phyloP scores from a whole-genome alignment of 2,329 filamentous ascomycete genomes.

The Phaeosphaeria sp. region DNA sequence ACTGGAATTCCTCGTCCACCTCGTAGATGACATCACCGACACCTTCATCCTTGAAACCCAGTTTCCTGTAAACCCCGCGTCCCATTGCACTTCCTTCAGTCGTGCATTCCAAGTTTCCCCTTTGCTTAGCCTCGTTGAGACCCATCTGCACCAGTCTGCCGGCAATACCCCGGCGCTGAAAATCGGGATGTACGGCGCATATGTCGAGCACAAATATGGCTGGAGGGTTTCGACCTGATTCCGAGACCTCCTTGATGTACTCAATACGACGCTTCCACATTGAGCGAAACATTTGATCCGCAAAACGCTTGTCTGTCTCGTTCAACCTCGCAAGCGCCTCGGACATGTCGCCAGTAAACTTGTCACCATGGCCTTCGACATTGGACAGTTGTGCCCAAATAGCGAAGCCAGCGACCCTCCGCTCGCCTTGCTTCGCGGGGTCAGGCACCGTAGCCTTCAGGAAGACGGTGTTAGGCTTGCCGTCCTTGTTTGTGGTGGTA shows the following conservation, averaged over 20 bases:
- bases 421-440: slow-evolving; percentile 26
- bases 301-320: slow-evolving; percentile 55
- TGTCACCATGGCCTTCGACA: slow-evolving; percentile 57
- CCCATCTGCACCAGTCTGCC: slow-evolving; percentile 43
- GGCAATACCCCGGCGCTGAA: slow-evolving; percentile 55
- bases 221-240: slow-evolving; percentile 42
- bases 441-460: slow-evolving; percentile 60
- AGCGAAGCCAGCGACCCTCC: slow-evolving; percentile 58
- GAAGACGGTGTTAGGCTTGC: slow-evolving; percentile 59
- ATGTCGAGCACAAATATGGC: slow-evolving; percentile 57
- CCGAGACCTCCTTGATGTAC: slow-evolving; percentile 34
- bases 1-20: slow-evolving; percentile 43
- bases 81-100: slow-evolving; percentile 48
- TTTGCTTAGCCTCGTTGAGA: slow-evolving; percentile 41
- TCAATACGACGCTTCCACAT: slow-evolving; percentile 53
- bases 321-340: slow-evolving; percentile 45
- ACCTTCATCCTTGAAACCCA: slow-evolving; percentile 43
- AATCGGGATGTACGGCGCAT: slow-evolving; percentile 59
- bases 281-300: slow-evolving; percentile 53
- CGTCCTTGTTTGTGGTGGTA: slow-evolving; percentile 50
- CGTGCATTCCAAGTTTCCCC: slow-evolving; percentile 44
- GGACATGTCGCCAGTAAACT: slow-evolving; percentile 26
- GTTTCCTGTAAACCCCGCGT: slow-evolving; percentile 36
- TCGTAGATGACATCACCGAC: slow-evolving; percentile 37
- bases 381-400: slow-evolving; percentile 63